Base-by-base conservation (phyloP, 768 basidiomycete species). In the Scleroderma bovista region DNA sequence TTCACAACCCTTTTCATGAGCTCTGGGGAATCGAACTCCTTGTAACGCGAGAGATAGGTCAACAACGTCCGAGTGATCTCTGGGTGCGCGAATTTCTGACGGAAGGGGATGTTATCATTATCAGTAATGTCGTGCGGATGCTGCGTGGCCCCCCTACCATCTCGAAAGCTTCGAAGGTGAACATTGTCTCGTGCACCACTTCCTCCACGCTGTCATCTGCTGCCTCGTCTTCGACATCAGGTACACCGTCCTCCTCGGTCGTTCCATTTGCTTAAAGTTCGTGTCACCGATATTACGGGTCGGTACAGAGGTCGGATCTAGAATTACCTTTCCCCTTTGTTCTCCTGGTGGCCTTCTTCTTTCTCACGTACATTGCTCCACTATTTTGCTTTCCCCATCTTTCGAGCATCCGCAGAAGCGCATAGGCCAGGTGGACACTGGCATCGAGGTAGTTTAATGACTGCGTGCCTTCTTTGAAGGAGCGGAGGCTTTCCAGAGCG, bases 81-180 rank as follows among this genome's bases (percentile, higher is more conserved):
- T 44, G 91, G 75, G 59, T 88, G 78, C 1, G 92, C 93, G 60
- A 97, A 95, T 80, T 84, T 86, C 96, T 98, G 61, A 22, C 26
- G 46, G 47, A 52, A 51, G 22, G 39, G 17, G 9, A 22, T 32
- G 31, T 16, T 50, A 53, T 61, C 51, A 46, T 34, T 40, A 50
- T 64, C 42, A 51, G 52, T 61, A 56, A 2, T 13, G 43, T 42
- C 39, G 47, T 51, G 55, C 48, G 33, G 45, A 54, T 26, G 52
- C 45, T 31, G 58, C 58, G 45, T 51, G 54, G 26, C 53, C 74
- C 53, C 74, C 75, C 51, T 57, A 93, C 96, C 75, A 79, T 76
- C 70, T 98, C 91, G 57, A 93, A 96, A 24, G 84, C 81, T 58
- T 91, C 87, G 63, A 99, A 93, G 3, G 90, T 89, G 70, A 96